These are phyloP conservation scores for Colletotrichum tropicale DNA, from an alignment of 2,329 filamentous ascomycete genomes.

Conservation along the genomic window DNA sequence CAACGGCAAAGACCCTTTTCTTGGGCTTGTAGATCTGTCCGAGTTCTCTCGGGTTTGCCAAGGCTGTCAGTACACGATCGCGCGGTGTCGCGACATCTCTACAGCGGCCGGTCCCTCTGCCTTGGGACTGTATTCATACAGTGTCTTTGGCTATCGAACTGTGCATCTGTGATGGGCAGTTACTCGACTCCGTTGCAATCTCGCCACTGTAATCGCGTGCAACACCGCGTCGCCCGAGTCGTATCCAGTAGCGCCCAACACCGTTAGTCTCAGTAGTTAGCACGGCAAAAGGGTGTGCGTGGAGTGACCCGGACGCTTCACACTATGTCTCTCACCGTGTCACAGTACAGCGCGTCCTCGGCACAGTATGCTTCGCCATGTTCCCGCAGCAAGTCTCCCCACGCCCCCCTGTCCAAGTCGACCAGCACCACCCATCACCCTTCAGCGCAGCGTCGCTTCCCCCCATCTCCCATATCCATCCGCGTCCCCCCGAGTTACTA, in stretches of 20 bases:
- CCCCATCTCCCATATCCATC: slow-evolving; percentile 21
- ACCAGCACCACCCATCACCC: background rate
- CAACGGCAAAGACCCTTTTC: background rate
- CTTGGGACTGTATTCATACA: background rate
- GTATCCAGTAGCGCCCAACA: slow-evolving; percentile 2
- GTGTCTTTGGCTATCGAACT: background rate
- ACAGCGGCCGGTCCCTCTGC: background rate
- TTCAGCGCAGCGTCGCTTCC: background rate
- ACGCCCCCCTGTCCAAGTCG: background rate
- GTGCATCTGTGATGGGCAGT: background rate
- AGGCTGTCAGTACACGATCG: slow-evolving; percentile 17
- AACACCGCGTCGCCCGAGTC: background rate
- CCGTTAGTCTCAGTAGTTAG: background rate
- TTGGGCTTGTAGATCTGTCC: background rate
- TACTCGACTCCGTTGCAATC: background rate
- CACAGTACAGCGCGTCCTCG: background rate
- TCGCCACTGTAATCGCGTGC: background rate
- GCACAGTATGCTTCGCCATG: background rate
- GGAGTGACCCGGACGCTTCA: background rate
- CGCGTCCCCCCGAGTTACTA: slow-evolving; percentile 14
- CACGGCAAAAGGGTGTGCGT: background rate
- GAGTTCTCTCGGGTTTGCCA: slow-evolving; percentile 3
- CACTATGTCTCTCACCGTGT: background rate
- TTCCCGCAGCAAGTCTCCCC: background rate
- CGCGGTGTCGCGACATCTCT: background rate